Base-by-base conservation (phyloP, 768 basidiomycete species). In the Kwoniella mangroviensis region DNA sequence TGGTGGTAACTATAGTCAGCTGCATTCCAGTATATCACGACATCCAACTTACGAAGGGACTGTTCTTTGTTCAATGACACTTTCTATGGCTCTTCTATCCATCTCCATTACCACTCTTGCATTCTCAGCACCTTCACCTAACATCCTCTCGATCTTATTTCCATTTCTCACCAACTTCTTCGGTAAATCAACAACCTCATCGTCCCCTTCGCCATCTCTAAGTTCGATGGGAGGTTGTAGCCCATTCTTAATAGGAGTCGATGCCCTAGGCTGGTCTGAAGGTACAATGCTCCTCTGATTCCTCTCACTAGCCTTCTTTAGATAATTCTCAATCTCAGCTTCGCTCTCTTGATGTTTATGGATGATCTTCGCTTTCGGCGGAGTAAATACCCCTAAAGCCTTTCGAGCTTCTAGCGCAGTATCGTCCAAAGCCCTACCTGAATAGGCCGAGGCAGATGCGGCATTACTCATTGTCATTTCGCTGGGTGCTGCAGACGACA, bases 121-220 rank as follows among this genome's bases (percentile, higher is more conserved):
- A 2, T 61, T 71, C 54, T 78, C 76, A 21, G 76, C 76, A 6
- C 74, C 76, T 28, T 71, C 65, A 21, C 76, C 76, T n/a, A 78
- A 59, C 22, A 78, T 71, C 28, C 75, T 68, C 49, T 72, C 75
- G 19, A 74, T 60, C 62, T 77, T 77, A 63, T 71, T 70, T 17
- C 21, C 57, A 58, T 24, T 68, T 45, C 60, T 55, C 40, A 22
- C 5, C 5, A 49, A 17, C 45, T 6, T 26, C n/a, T 54, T 60
- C 17, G 28, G 24, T 15, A 26, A 40, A 19, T 22, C 42, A 17
- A 7, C 42, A 17, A 7, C 22, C 19, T 60, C 41, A 21, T 60
- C 15, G 6, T 52, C 54, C 0, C n/a, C 40, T 41, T 55, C 59
- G n/a, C 49, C 67, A 34, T 67, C 24, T 34, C 34, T 7, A 26